Percentiles rank a stretch among this genome's conserved stretches.
These are phyloP conservation scores for Annulohypoxylon nitens DNA, from an alignment of 495 filamentous ascomycete species.

Conservation along the genomic window DNA sequence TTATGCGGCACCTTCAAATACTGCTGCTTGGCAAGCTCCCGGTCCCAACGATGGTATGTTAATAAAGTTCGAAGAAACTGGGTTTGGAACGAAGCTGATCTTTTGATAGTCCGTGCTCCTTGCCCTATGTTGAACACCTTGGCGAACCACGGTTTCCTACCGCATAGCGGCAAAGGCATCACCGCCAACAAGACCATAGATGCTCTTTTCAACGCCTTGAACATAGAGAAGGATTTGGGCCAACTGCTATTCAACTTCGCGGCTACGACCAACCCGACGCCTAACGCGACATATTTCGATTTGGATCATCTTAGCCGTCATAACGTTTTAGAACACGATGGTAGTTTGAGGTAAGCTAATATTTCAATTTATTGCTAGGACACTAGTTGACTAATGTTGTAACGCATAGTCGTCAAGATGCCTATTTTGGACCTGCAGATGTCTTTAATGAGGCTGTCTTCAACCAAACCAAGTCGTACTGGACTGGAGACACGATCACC, in stretches of 20 bases:
- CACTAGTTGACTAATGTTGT: slow-evolving; percentile 8
- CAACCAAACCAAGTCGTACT: slow-evolving; percentile 59
- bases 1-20: not conserved
- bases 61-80: slow-evolving; percentile 31
- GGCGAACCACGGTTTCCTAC: slow-evolving; percentile 56
- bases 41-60: slow-evolving; percentile 42
- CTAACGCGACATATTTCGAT: slow-evolving; percentile 64
- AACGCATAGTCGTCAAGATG: slow-evolving; percentile 57
- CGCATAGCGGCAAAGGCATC: slow-evolving; percentile 57
- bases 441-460: slow-evolving; percentile 63
- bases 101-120: slow-evolving; percentile 50
- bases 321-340: slow-evolving; percentile 67
- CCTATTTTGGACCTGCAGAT: slow-evolving; percentile 58
- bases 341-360: slow-evolving; percentile 60
- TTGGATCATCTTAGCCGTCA: slow-evolving; percentile 62
- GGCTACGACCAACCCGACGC: slow-evolving; percentile 60
- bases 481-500: slow-evolving; percentile 55
- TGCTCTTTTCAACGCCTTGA: slow-evolving; percentile 58
- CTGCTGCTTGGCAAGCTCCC: slow-evolving; percentile 25
- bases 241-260: slow-evolving; percentile 59
- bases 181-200: slow-evolving; percentile 50
- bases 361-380: not conserved
- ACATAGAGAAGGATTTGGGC: slow-evolving; percentile 56
- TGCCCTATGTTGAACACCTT: slow-evolving; percentile 59
- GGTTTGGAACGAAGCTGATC: slow-evolving; percentile 29